Evolutionary conservation across 2,329 filamentous ascomycete species (phyloP), one percentile per base, ranked within the genome.

Genomic region (Beauveria medogensis): DNA sequence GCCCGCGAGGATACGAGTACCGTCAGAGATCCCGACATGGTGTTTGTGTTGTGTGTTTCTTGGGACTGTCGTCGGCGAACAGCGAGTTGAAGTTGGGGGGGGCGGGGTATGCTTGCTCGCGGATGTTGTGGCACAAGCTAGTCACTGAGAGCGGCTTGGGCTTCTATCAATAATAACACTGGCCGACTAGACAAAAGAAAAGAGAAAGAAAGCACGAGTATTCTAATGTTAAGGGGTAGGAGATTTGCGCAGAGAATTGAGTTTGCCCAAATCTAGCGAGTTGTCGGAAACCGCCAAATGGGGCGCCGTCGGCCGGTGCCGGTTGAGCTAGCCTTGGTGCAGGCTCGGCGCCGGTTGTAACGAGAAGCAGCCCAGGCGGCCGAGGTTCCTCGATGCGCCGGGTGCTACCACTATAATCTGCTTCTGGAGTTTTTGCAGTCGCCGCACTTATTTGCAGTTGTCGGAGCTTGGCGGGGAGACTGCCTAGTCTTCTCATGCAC

Each of bases 1-100:
- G 90, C 90, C 68, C 92, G 85, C 28, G 88, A 89, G 1, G 94
- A 97, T 62, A 89, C 89, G 62, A 97, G 81, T 62, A 97, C 90
- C 48, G 85, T 86, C 68, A 92, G 69, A 47, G 76, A 71, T 50
- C 71, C 75, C 22, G 68, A 63, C 59, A 55, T 56, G 26, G 5
- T 37, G 34, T 50, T 41, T 44, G 48, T 37, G 9, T 16, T 24
- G n/a, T 30, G 41, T 37, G 44, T 41, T 37, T 22, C n/a, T 50
- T 47, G 24, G 8, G 24, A 4, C 7, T 4, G 57, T 12, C 4
- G 20, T 22, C 16, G 40, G 22, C 9, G 14, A 41, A 2, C 7
- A 41, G 28, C 8, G 20, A 26, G 16, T 51, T 28, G 43, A 37
- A 22, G 51, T 43, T 61, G 51, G 59, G 53, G 59, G 54, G 46